Evolutionary conservation across 2,329 filamentous ascomycete genomes (phyloP).

Genomic region (Tolypocladium cylindrosporum): DNA sequence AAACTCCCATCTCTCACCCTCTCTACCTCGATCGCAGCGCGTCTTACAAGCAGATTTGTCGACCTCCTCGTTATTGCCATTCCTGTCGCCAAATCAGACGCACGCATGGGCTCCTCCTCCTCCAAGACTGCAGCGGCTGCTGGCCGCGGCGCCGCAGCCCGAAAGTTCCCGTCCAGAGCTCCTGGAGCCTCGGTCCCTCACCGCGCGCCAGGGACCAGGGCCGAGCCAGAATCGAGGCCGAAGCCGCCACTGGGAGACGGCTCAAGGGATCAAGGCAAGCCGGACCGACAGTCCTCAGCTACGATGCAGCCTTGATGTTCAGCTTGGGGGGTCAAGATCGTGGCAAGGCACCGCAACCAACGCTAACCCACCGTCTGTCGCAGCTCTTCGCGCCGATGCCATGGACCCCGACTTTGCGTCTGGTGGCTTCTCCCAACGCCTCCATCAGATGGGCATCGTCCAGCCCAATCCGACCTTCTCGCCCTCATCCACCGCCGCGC

Average conservation of each 20-base stretch:
- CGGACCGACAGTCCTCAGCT: not conserved
- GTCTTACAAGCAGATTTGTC: not conserved
- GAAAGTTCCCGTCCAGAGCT: constrained; percentile 34
- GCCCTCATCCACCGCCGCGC: constrained; percentile 35
- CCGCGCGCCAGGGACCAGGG: constrained; percentile 8
- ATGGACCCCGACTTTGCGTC: constrained; percentile 29
- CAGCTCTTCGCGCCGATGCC: constrained; percentile 30
- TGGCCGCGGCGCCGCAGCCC: constrained; percentile 19
- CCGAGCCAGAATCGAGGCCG: not conserved
- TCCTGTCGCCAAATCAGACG: not conserved
- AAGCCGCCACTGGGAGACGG: constrained; percentile 3
- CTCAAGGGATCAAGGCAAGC: constrained; percentile 11
- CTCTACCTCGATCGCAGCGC: not conserved
- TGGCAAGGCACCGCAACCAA: not conserved
- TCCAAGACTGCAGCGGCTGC: constrained; percentile 29
- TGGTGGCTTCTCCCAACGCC: constrained; percentile 38
- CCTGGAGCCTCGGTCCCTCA: constrained; percentile 12
- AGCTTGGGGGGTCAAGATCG: not conserved
- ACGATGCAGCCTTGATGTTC: not conserved
- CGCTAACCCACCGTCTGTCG: not conserved
- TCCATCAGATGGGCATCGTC: constrained; percentile 44
- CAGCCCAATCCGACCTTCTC: constrained; percentile 45
- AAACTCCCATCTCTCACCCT: not conserved
- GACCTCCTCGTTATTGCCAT: not conserved
- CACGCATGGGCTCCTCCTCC: constrained; percentile 32